A percentile compares a stretch with the other conserved stretches of the same genome.
Conservation (phyloP, 2,329 filamentous ascomycete species). For the Monilinia vaccinii-corymbosi region DNA sequence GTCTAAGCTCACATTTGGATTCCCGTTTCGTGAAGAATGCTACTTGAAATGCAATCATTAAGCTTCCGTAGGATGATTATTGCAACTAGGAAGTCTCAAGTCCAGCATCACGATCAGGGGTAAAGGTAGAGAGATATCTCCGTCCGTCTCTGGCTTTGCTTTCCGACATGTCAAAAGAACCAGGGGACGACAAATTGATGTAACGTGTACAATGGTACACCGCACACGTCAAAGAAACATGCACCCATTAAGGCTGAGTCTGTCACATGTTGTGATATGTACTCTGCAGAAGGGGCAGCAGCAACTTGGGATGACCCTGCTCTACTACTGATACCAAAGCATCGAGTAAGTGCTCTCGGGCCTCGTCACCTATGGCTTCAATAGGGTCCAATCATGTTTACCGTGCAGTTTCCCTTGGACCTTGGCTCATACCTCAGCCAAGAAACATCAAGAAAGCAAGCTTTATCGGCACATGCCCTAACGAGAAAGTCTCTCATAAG, state of each 20-base stretch:
- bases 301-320: background rate
- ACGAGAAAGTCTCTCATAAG: background rate
- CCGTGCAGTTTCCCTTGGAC: background rate
- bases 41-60: background rate
- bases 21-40: background rate
- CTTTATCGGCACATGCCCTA: background rate
- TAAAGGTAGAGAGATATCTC: background rate
- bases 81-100: background rate
- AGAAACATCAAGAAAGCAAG: background rate
- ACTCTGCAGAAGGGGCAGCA: background rate
- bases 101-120: background rate
- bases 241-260: background rate
- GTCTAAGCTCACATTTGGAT: background rate
- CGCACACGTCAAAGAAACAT: background rate
- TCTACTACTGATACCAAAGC: background rate
- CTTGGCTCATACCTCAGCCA: background rate
- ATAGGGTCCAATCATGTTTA: background rate
- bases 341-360: background rate
- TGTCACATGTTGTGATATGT: background rate
- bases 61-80: background rate
- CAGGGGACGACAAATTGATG: background rate
- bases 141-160: background rate
- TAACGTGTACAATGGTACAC: background rate
- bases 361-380: background rate
- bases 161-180: background rate